A percentile compares a stretch with the other conserved stretches of the same genome.
Evolutionary conservation across 2,329 filamentous ascomycete genomes (phyloP).

Genomic region (Aspergillus quadricinctus): DNA sequence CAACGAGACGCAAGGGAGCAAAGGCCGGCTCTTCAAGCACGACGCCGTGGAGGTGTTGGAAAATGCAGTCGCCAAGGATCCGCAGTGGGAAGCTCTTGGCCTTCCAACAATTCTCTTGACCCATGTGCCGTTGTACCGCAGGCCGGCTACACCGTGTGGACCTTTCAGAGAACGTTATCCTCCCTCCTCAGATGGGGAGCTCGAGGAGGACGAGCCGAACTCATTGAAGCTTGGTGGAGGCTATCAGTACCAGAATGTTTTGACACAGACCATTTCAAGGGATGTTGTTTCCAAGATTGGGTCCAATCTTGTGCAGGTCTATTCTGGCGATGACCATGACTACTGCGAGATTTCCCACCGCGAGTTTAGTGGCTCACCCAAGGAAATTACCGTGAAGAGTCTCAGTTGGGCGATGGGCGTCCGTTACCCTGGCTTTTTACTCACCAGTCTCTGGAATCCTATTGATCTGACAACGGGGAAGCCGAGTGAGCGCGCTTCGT

Average conservation of each 20-base stretch:
- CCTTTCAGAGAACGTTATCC: constrained; percentile 80
- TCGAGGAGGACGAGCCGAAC: constrained; percentile 64
- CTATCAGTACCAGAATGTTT: constrained; percentile 96
- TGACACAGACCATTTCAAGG: constrained; percentile 70
- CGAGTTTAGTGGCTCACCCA: constrained; percentile 56
- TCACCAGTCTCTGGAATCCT: constrained; percentile 90
- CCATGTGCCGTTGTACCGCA: constrained; percentile 84
- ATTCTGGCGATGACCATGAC: constrained; percentile 96
- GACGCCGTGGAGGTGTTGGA: constrained; percentile 55
- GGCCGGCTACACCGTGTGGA: constrained; percentile 79
- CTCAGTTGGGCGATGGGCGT: constrained; percentile 97
- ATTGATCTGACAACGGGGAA: constrained; percentile 54
- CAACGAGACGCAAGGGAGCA: constrained; percentile 45
- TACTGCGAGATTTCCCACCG: constrained; percentile 88
- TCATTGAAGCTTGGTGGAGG: constrained; percentile 72
- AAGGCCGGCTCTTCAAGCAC: constrained; percentile 56
- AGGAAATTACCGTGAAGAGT: constrained; percentile 92
- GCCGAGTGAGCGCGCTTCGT: constrained; percentile 19
- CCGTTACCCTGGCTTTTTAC: constrained; percentile 75
- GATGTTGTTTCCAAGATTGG: constrained; percentile 73
- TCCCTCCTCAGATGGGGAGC: constrained; percentile 57
- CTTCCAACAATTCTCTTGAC: constrained; percentile 86
- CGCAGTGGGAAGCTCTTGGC: constrained; percentile 41
- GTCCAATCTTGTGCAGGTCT: constrained; percentile 72
- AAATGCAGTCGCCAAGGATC: constrained; percentile 27